Evolutionary conservation across 495 filamentous ascomycete species (phyloP).

Genomic region (Aspergillus panamensis): DNA sequence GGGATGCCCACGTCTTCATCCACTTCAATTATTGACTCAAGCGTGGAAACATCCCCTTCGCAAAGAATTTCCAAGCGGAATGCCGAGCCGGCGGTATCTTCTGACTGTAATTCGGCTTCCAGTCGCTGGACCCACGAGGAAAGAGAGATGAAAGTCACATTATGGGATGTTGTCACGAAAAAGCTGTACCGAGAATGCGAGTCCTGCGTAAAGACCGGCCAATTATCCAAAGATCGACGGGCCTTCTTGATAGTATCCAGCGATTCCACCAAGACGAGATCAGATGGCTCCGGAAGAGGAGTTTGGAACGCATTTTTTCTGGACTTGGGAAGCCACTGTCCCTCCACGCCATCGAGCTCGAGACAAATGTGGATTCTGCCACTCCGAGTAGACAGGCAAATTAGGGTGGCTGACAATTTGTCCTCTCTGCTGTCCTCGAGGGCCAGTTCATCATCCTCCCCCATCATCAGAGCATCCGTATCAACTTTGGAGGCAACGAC

Average conservation of each 20-base stretch:
- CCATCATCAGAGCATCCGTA: constrained; percentile 49
- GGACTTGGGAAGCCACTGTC: constrained; percentile 75
- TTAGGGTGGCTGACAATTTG: constrained; percentile 64
- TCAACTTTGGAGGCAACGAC: constrained; percentile 53
- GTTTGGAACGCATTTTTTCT: constrained; percentile 41
- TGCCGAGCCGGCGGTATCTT: constrained; percentile 60
- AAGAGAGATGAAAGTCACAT: constrained; percentile 68
- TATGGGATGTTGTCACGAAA: constrained; percentile 69
- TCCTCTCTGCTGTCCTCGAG: constrained; percentile 54
- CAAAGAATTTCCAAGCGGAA: constrained; percentile 72
- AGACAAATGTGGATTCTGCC: constrained; percentile 75
- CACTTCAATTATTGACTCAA: constrained; percentile 57
- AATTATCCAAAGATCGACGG: constrained; percentile 47
- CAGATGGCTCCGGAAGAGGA: constrained; percentile 39
- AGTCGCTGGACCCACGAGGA: constrained; percentile 71
- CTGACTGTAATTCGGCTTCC: constrained; percentile 67
- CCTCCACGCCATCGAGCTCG: constrained; percentile 75
- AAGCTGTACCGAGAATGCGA: constrained; percentile 70
- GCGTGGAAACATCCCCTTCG: constrained; percentile 55
- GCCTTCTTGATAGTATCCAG: constrained; percentile 60
- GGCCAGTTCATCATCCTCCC: constrained; percentile 48
- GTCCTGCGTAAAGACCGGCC: constrained; percentile 74
- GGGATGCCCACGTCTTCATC: constrained; percentile 44
- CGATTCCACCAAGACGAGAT: constrained; percentile 49
- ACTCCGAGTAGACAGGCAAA: constrained; percentile 71